Base-by-base conservation (phyloP, 2,329 filamentous ascomycete genomes). In the Trichoderma breve region DNA sequence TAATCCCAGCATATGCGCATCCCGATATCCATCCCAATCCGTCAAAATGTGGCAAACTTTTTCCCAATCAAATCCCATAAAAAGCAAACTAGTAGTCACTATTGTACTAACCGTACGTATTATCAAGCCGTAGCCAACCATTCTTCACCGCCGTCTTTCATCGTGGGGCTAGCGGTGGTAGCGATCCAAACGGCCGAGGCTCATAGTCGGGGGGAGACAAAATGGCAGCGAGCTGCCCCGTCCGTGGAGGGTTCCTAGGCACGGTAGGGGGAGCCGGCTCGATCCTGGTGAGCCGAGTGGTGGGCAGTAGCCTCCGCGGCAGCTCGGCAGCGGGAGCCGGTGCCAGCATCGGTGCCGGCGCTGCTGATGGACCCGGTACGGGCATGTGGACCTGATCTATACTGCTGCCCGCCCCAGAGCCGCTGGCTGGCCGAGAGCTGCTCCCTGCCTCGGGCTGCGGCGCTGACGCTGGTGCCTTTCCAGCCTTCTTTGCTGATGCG, bases 151-250 rank as follows among this genome's bases (percentile, higher is more conserved):
- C 39, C 61, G 9, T 24, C 12, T 18, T 64, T 64, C 61, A 64
- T 21, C 61, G 18, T 30, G 61, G 36, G 36, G 21, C 61, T 15
- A 64, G 36, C 15, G 18, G 12, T 28, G 61, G 36, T 18, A 64
- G 47, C n/a, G 14, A 14, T 15, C 21, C 43, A 28, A 55, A 55
- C 8, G 63, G 51, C 24, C 51, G 64, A 3, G 71, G 71, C 3
- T 68, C 51, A 28, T 73, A 73, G 32, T 61, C 74, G 2, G 69
- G 24, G 5, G 71, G 62, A 21, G 67, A 67, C 12, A 75, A 26
- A 11, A 76, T 55, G 6, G 80, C 81, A 12, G 81, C 80, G 63
- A 83, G 79, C 62, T 81, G 81, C 60, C 80, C 81, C 58, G 82
- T 77, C 32, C 79, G 76, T 15, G 78, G 71, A 66, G 73, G 73